Evolutionary conservation across 2,329 filamentous ascomycete genomes (phyloP).

Genomic region (Scorias spongiosa): DNA sequence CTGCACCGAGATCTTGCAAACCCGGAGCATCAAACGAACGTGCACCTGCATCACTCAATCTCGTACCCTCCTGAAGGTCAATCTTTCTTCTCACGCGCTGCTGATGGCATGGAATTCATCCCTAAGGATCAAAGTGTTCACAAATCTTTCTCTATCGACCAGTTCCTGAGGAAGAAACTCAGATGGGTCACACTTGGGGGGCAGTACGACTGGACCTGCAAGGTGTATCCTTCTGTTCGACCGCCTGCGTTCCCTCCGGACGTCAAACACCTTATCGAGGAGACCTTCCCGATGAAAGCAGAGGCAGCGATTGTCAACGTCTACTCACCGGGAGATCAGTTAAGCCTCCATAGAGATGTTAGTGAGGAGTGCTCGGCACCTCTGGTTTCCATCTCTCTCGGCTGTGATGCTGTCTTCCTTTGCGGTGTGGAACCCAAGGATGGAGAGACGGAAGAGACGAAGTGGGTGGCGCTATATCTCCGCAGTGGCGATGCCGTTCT

Average conservation of each 20-base stretch:
- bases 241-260: slow-evolving; percentile 64
- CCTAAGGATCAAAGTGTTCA: slow-evolving; percentile 64
- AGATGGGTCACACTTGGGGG: slow-evolving; percentile 92
- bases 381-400: slow-evolving; percentile 72
- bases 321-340: slow-evolving; percentile 77
- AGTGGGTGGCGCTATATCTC: slow-evolving; percentile 41
- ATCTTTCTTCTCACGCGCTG: slow-evolving; percentile 39
- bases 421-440: slow-evolving; percentile 47
- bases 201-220: slow-evolving; percentile 91
- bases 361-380: slow-evolving; percentile 69
- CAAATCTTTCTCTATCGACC: slow-evolving; percentile 47
- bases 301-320: slow-evolving; percentile 91
- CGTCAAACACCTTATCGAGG: slow-evolving; percentile 50
- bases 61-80: slow-evolving; percentile 38
- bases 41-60: slow-evolving; percentile 69
- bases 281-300: slow-evolving; percentile 62
- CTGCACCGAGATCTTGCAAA: slow-evolving; percentile 65
- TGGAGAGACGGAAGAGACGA: slow-evolving; percentile 7
- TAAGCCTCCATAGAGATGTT: slow-evolving; percentile 87
- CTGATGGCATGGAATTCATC: slow-evolving; percentile 12
- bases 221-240: slow-evolving; percentile 55
- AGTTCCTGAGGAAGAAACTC: slow-evolving; percentile 62
- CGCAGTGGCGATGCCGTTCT: slow-evolving; percentile 79
- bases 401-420: slow-evolving; percentile 81
- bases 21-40: slow-evolving; percentile 66